Base-by-base conservation (phyloP, 208 protist species). In the Hexamita inflata region DNA sequence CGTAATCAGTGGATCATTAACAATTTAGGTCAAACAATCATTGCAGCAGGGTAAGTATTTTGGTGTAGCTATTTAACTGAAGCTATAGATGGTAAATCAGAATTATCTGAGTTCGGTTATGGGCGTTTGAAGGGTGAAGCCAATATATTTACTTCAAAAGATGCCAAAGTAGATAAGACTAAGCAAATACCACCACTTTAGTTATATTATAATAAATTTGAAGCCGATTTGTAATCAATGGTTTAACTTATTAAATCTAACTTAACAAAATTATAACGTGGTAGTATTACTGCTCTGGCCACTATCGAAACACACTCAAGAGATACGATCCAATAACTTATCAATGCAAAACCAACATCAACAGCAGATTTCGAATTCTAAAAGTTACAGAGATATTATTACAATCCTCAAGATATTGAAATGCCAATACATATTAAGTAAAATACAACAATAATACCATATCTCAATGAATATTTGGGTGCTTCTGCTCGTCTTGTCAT, bases 401-500 rank as follows among this genome's bases (percentile, higher is more conserved):
- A 34, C 1, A 88, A 93, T 80, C 89, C 93, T 73, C 9, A 13
- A 28, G 59, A 75, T 28, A 0, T 1, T 7, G 67, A 84, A 41
- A 90, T 94, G 75, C 42, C 57, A 32, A 45, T 35, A 35, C 75
- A 88, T 9, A 94, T 98, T 75, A 82, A 89, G 38, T 93, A 98
- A 86, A 97, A 92, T 84, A 96, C 93, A 26, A 93, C 92, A 68
- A 67, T 79, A 32, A 96, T 97, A 80, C 34, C 86, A 59, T 97
- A 94, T 84, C 92, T 92, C 62, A 97, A 96, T 81, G 95, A 98
- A 85, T 98, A 96, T 85, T 96, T 97, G 89, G 95, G 95, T 45
- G 85, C 95, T 29, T 95, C 95, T 79, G 93, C 93, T 35, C 87
- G 95, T 32, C 91, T 98, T 30, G 94, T 98, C 73, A 98, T 98